Percentiles rank a stretch among this genome's conserved stretches.
Conservation (phyloP, 2,329 filamentous ascomycete genomes). For the Aspergillus phoenicis region DNA sequence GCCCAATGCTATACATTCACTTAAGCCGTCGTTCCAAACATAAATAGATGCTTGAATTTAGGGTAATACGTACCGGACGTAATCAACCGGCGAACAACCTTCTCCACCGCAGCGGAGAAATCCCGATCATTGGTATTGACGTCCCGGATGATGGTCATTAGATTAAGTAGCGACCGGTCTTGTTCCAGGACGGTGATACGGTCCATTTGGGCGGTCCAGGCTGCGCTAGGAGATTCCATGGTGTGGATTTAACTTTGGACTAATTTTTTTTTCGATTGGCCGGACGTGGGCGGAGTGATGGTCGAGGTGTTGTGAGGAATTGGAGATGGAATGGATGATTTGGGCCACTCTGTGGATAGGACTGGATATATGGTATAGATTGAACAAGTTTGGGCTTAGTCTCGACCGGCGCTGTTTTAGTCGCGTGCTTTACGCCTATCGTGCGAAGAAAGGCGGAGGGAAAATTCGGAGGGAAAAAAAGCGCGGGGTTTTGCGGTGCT, state of each 20-base stretch:
- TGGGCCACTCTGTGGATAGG: not conserved
- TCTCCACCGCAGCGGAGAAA: conserved; percentile 17
- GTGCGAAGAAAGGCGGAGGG: not conserved
- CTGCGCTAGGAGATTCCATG: not conserved
- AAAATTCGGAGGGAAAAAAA: not conserved
- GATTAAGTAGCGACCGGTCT: conserved; percentile 12
- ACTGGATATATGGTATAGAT: not conserved
- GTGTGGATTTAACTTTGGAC: not conserved
- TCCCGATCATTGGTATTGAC: conserved; percentile 11
- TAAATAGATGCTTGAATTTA: not conserved
- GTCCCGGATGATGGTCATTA: conserved; percentile 25
- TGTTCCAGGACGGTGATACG: conserved; percentile 17
- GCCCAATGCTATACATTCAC: conserved; percentile 18
- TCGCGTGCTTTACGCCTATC: not conserved
- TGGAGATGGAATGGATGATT: not conserved
- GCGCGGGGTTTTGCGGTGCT: not conserved
- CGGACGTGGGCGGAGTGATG: not conserved
- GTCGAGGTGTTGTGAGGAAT: not conserved
- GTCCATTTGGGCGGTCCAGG: not conserved
- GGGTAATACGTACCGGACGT: conserved; percentile 10
- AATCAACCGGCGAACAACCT: conserved; percentile 15
- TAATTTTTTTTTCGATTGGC: not conserved
- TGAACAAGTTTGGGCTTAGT: not conserved
- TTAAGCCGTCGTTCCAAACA: not conserved
- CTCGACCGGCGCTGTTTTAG: not conserved